Evolutionary conservation across 2,329 filamentous ascomycete species (phyloP).

Genomic region (Scolecobasidium constrictum): DNA sequence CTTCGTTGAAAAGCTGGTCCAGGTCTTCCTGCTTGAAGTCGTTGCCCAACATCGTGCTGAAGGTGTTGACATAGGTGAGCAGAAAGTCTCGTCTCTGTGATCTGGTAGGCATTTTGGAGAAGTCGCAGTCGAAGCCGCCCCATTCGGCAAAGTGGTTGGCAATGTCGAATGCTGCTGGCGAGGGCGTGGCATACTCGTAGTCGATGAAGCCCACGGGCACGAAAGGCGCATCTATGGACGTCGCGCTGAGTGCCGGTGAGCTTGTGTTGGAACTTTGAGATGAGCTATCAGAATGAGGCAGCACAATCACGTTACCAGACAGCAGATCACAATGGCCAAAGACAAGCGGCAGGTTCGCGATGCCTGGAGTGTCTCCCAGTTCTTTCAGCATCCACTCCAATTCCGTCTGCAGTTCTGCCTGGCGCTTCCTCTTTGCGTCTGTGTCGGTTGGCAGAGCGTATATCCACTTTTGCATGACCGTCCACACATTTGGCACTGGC

Average conservation of each 20-base stretch:
- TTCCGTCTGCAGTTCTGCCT: constrained; percentile 61
- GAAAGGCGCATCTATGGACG: constrained; percentile 20
- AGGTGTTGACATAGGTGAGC: constrained; percentile 68
- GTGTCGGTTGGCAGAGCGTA: constrained; percentile 67
- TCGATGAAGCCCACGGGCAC: constrained; percentile 73
- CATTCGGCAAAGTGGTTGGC: constrained; percentile 98
- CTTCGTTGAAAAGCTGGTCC: constrained; percentile 61
- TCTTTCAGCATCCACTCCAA: constrained; percentile 57
- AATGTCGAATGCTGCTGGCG: constrained; percentile 89
- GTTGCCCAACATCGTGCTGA: constrained; percentile 36
- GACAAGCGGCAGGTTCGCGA: constrained; percentile 69
- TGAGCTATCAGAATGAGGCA: constrained; percentile 32
- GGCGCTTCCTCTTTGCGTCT: constrained; percentile 55
- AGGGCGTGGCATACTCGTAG: constrained; percentile 94
- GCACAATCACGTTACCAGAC: constrained; percentile 90
- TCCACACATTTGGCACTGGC: constrained; percentile 81
- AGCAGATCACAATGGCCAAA: constrained; percentile 94
- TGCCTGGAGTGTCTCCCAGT: constrained; percentile 64
- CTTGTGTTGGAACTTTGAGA: constrained; percentile 6
- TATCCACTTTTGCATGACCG: constrained; percentile 94
- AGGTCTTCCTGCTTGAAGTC: constrained; percentile 40
- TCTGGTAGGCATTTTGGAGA: constrained; percentile 66
- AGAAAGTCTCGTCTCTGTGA: constrained; percentile 72
- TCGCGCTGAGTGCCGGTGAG: constrained; percentile 19
- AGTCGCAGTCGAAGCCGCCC: constrained; percentile 95